Evolutionary conservation across 2,329 filamentous ascomycete genomes (phyloP), one percentile per base, ranked within the genome.

Genomic region (Epichloe scottii): DNA sequence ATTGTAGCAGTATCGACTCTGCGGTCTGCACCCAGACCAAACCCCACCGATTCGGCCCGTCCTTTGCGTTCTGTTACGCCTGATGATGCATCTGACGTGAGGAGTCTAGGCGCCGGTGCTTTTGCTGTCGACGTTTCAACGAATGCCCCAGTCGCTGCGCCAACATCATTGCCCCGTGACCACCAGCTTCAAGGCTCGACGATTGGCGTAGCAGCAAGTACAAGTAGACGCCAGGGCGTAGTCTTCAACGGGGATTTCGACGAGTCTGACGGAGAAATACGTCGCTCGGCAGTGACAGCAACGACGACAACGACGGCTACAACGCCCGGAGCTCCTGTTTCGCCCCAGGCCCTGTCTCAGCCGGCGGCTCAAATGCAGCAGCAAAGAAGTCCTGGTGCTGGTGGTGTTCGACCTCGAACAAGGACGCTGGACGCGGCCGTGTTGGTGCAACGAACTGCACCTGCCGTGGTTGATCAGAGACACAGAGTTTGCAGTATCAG

Each of bases 401-500:
- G n/a, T 17, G 61, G 64, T 44, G 65, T 73, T 50, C 70, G 78
- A 43, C 76, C 77, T 35, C 72, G 78, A 53, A 81, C 77, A 3
- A 73, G 77, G 54, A 82, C 78, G 14, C 72, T 82, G 68, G 78
- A 81, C 57, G 72, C 73, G 42, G 69, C 74, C 37, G 69, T 76
- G 62, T 71, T 77, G 40, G 73, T 71, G 50, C 71, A 76, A 45
- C 62, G 64, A 48, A 63, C 62, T 17, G 61, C 68, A 12, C 60
- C 67, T 37, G 62, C 67, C n/a, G 57, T 64, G 4, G 53, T 63
- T 37, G 77, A 80, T 53, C 74, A 69, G 57, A 77, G 84, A 48
- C 78, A 82, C 58, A 76, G 84, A 48, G 78, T 88, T 42, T 82
- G 84, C 47, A 88, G 85, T 30, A 79, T 88, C 58, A 82, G 84